Evolutionary conservation across 2,329 filamentous ascomycete genomes (phyloP), one percentile per base, ranked within the genome.

Genomic region (Esteya vermicola): DNA sequence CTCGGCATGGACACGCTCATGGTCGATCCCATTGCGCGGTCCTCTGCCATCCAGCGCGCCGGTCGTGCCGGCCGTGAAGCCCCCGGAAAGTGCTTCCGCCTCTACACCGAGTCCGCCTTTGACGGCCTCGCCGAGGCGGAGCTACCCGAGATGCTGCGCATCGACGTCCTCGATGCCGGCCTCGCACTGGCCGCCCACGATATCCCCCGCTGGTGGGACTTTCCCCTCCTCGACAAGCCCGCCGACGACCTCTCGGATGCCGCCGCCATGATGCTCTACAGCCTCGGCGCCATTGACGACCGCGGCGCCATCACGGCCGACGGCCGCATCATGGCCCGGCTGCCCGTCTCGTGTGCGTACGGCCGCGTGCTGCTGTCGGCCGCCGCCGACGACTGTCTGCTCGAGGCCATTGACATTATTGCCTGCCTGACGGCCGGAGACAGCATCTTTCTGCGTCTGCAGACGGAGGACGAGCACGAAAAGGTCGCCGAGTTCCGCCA

Each of bases 31-130:
- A 91, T 98, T 25, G 95, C 88, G 0, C 85, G 85, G 52, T 94
- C 89, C 0, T 93, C 91, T 1, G 89, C 91, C 0, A 83, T 93
- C 36, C 91, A 98, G 57, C 72, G 91, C 42, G 78, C 85, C 39
- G 91, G 91, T 56, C 83, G 91, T 62, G 91, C 91, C 9, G 91
- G 91, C 32, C 80, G 91, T 68, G 91, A 98, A 61, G 85, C 79
- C 0, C 74, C 86, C 0, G 91, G 91, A 1, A 85, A 91, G 55
- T 96, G 88, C 59, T 93, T 78, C 55, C 71, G 91, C 32, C 63
- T 98, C 1, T 98, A 94, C 56, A 93, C 89, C 0, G 77, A 93
- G 49, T 68, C 74, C 4, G 75, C 79, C 3, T 96, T 85, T 56
- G 62, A 76, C 0, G 63, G 95, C 7, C 72, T 81, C 33, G 75